Evolutionary conservation across 768 basidiomycete species (phyloP).

Genomic region (Mycena chlorophos): DNA sequence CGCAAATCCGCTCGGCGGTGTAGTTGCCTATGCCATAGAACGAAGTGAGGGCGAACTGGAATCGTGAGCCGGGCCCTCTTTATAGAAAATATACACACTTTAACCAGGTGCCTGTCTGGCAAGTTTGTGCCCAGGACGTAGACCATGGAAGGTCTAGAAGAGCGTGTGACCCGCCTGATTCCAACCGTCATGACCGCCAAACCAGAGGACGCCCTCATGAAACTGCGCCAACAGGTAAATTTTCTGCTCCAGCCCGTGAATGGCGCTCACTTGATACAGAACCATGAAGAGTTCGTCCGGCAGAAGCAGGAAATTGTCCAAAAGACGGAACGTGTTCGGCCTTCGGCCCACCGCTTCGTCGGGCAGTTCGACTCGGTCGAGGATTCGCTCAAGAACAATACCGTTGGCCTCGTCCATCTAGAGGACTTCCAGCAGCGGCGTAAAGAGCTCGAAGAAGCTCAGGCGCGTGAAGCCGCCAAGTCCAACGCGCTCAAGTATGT

Average conservation of each 20-base stretch:
- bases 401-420: conserved; percentile 86
- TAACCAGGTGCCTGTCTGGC: conserved; percentile 72
- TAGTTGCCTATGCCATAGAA: conserved; percentile 87
- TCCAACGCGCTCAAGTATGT: conserved; percentile 81
- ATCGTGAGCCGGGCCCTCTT: conserved; percentile 34
- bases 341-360: conserved; percentile 85
- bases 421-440: conserved; percentile 91
- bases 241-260: too few relatives aligned
- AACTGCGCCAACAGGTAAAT: too few relatives aligned
- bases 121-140: conserved; percentile 86
- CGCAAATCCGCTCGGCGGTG: conserved; percentile 80
- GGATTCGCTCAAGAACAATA: conserved; percentile 86
- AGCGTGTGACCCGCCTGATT: conserved; percentile 6
- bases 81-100: conserved; percentile 45
- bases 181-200: conserved; percentile 63
- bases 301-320: conserved; percentile 79
- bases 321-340: conserved; percentile 92
- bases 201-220: conserved; percentile 78
- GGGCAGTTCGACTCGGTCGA: conserved; percentile 95
- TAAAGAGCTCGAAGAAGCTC: conserved; percentile 88
- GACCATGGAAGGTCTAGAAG: conserved; percentile 52
- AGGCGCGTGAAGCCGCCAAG: conserved; percentile 83
- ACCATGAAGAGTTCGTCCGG: conserved; percentile 79
- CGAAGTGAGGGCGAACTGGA: conserved; percentile 82
- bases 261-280: too few relatives aligned